A percentile compares a stretch with the other conserved stretches of the same genome.
These are phyloP conservation scores for Diaporthe citrichinensis DNA, from an alignment of 2,329 filamentous ascomycete species.

Conservation along the genomic window DNA sequence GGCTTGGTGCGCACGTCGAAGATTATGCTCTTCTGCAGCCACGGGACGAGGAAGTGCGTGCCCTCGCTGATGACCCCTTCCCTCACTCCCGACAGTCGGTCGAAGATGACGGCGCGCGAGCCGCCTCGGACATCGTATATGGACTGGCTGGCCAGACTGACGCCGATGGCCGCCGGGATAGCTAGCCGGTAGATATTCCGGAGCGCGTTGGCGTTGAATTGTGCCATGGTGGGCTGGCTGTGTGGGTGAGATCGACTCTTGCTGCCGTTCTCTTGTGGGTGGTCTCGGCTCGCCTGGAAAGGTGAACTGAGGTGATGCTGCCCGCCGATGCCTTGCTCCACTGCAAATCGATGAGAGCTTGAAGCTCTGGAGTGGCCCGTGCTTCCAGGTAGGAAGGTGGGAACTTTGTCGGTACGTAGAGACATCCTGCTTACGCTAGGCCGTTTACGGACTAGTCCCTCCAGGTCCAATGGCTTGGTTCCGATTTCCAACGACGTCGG, in stretches of 20 bases:
- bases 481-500: conserved; percentile 46
- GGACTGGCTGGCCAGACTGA: conserved; percentile 79
- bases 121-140: conserved; percentile 98
- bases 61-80: conserved; percentile 94
- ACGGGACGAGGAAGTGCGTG: conserved; percentile 95
- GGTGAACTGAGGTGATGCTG: conserved; percentile 21
- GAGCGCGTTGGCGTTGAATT: conserved; percentile 47
- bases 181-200: conserved; percentile 73
- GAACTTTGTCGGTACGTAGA: conserved; percentile 2
- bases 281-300: conserved; percentile 16
- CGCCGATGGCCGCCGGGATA: conserved; percentile 79
- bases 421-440: neutral
- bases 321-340: conserved; percentile 14
- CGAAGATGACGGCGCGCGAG: conserved; percentile 96
- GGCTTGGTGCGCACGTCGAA: conserved; percentile 99
- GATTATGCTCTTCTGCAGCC: conserved; percentile 94
- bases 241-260: conserved; percentile 3
- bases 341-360: conserved; percentile 31
- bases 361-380: conserved; percentile 36
- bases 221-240: conserved; percentile 61
- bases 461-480: conserved; percentile 39
- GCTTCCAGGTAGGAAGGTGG: neutral
- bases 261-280: conserved; percentile 20
- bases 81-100: conserved; percentile 91
- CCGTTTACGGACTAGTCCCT: neutral